Conservation (phyloP, 2,329 filamentous ascomycete species). For the Metarhizium anisopliae region DNA sequence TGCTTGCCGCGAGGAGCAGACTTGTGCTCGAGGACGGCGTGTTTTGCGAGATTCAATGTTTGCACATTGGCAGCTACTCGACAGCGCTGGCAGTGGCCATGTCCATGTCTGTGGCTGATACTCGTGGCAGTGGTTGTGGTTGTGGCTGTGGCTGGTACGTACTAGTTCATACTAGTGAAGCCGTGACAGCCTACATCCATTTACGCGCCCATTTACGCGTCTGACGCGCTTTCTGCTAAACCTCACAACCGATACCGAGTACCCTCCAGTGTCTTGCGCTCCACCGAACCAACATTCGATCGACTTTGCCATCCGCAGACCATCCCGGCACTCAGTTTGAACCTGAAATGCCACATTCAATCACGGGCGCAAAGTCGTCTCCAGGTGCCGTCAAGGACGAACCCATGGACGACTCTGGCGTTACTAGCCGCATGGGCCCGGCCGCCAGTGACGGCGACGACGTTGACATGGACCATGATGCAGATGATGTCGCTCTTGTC, state of each 20-base stretch:
- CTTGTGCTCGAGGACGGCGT: too few relatives aligned
- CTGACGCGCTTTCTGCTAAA: neutral
- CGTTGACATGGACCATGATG: constrained; percentile 32
- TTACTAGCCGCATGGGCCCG: constrained; percentile 18
- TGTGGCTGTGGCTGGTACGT: neutral
- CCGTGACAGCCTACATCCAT: neutral
- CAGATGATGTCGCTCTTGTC: constrained; percentile 15
- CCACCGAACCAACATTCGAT: neutral
- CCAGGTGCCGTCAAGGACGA: constrained; percentile 21
- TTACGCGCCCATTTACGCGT: neutral
- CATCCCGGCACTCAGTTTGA: neutral
- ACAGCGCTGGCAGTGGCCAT: too few relatives aligned
- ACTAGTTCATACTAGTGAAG: neutral
- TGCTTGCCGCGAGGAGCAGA: too few relatives aligned
- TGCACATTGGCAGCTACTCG: neutral
- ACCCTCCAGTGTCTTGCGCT: neutral
- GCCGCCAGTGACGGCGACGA: constrained; percentile 25
- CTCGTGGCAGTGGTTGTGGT: neutral
- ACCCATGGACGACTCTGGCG: constrained; percentile 25
- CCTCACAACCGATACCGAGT: neutral
- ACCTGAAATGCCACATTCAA: constrained; percentile 35
- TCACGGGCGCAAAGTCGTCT: constrained; percentile 21
- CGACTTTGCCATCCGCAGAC: neutral
- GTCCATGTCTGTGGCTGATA: too few relatives aligned
- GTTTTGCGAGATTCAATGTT: too few relatives aligned